Conservation (phyloP, 305 asterid genomes). For the Euphrasia arctica region DNA sequence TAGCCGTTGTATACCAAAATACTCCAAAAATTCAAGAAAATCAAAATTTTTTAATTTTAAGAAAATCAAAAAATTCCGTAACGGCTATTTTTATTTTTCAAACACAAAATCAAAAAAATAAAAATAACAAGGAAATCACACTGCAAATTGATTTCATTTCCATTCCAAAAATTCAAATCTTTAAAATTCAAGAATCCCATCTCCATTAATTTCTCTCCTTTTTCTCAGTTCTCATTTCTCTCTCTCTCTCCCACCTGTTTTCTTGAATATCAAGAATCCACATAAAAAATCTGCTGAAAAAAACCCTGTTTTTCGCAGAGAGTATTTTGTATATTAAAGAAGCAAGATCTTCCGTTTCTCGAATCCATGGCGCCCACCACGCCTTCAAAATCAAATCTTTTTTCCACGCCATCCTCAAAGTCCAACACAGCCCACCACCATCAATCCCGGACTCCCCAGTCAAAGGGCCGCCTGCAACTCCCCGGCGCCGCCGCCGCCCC, state of each 20-base stretch:
- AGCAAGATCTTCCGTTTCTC: neutral
- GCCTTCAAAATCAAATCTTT: constrained; percentile 49
- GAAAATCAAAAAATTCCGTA: neutral
- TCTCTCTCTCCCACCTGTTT: neutral
- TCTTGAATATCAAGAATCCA: neutral
- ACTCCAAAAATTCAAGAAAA: too few species aligned
- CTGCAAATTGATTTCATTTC: too few species aligned
- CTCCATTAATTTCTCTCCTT: too few species aligned
- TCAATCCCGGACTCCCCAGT: constrained; percentile 63
- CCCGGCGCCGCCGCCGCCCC: constrained; percentile 23
- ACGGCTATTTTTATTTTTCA: neutral
- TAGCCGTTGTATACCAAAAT: too few species aligned
- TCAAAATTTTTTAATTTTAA: too few species aligned
- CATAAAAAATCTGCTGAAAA: neutral
- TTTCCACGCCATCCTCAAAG: constrained; percentile 55
- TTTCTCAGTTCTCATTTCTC: neutral
- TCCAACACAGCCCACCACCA: constrained; percentile 37
- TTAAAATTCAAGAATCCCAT: neutral
- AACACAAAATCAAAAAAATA: neutral
- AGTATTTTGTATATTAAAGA: neutral
- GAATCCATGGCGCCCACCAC: constrained; percentile 60
- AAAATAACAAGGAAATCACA: too few species aligned
- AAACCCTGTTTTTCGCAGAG: neutral
- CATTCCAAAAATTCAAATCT: neutral
- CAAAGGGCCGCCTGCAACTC: constrained; percentile 65